Conservation (phyloP, 352 stramenopile species). For the Phytopythium oedochilum region DNA sequence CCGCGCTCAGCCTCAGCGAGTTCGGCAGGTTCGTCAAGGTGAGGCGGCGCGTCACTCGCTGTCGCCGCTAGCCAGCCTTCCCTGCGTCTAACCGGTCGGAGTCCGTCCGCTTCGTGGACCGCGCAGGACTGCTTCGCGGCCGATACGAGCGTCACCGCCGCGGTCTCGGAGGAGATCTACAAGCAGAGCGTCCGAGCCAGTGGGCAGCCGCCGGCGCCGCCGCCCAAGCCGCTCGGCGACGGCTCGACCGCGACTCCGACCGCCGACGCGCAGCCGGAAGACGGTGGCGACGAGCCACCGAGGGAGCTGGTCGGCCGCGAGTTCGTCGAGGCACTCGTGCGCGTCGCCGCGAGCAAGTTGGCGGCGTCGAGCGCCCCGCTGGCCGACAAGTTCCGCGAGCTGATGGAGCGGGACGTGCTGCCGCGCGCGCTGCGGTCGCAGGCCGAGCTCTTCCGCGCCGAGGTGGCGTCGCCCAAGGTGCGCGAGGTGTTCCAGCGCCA, state of each 20-base stretch:
- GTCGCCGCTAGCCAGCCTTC: too few species aligned
- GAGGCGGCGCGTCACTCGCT: too few species aligned
- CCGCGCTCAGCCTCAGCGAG: conserved; percentile 64
- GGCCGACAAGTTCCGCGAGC: conserved; percentile 52
- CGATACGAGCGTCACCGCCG: conserved; percentile 35
- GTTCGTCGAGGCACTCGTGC: conserved; percentile 64
- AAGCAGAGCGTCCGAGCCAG: conserved; percentile 14
- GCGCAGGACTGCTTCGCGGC: conserved; percentile 39
- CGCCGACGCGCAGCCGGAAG: neutral
- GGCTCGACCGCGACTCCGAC: neutral
- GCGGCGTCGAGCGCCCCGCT: conserved; percentile 21
- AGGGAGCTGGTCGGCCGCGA: conserved; percentile 53
- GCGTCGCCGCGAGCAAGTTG: conserved; percentile 50
- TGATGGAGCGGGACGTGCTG: conserved; percentile 67
- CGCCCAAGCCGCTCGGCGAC: neutral
- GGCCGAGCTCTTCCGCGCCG: conserved; percentile 65
- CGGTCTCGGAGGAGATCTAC: conserved; percentile 47
- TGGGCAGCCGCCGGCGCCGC: neutral
- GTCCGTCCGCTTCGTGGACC: neutral
- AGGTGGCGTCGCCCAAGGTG: conserved; percentile 63
- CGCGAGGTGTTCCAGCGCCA: conserved; percentile 69
- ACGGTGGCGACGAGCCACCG: conserved; percentile 7
- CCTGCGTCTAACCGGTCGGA: too few species aligned
- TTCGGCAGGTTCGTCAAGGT: conserved; percentile 75
- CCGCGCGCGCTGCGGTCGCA: conserved; percentile 69